phyloP scores from a whole-genome alignment of 2,329 filamentous ascomycete genomes.

The Talaromyces sp. region DNA sequence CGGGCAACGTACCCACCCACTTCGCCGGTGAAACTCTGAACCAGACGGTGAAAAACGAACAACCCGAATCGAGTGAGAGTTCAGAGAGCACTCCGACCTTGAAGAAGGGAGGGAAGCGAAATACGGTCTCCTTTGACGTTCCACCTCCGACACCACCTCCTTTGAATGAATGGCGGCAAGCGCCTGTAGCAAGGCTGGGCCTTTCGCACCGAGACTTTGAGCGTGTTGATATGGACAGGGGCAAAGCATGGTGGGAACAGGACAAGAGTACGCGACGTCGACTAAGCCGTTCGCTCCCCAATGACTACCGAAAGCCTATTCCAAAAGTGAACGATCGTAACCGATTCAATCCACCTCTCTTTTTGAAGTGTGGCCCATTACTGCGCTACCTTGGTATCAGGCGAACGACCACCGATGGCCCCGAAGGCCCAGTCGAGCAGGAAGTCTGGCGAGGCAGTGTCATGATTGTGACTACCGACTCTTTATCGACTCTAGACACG shows the following conservation, averaged over 20 bases:
- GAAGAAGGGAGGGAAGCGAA: slow-evolving; percentile 28
- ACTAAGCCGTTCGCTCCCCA: slow-evolving; percentile 41
- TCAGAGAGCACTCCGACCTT: slow-evolving; percentile 17
- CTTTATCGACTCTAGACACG: slow-evolving; percentile 76
- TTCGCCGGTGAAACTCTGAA: slow-evolving; percentile 9
- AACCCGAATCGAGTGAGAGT: slow-evolving; percentile 5
- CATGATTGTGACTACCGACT: slow-evolving; percentile 91
- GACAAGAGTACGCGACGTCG: slow-evolving; percentile 44
- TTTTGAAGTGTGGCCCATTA: slow-evolving; percentile 84
- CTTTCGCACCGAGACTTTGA: slow-evolving; percentile 59
- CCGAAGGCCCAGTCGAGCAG: slow-evolving; percentile 47
- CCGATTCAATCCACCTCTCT: slow-evolving; percentile 76
- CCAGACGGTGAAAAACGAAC: slow-evolving; percentile 10
- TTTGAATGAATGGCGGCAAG: slow-evolving; percentile 64
- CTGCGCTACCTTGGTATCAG: slow-evolving; percentile 87
- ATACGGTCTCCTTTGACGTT: slow-evolving; percentile 44
- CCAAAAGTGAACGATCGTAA: slow-evolving; percentile 44
- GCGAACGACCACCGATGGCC: slow-evolving; percentile 34
- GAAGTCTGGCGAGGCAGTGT: slow-evolving; percentile 91
- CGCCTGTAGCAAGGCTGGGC: slow-evolving; percentile 57
- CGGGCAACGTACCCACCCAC: slow-evolving; percentile 9
- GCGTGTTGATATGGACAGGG: slow-evolving; percentile 43
- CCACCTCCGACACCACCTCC: slow-evolving; percentile 44
- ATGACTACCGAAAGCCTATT: slow-evolving; percentile 28
- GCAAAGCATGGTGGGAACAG: slow-evolving; percentile 74